Conservation (phyloP, 768 basidiomycete species). For the Pleurotus tuber-regium region DNA sequence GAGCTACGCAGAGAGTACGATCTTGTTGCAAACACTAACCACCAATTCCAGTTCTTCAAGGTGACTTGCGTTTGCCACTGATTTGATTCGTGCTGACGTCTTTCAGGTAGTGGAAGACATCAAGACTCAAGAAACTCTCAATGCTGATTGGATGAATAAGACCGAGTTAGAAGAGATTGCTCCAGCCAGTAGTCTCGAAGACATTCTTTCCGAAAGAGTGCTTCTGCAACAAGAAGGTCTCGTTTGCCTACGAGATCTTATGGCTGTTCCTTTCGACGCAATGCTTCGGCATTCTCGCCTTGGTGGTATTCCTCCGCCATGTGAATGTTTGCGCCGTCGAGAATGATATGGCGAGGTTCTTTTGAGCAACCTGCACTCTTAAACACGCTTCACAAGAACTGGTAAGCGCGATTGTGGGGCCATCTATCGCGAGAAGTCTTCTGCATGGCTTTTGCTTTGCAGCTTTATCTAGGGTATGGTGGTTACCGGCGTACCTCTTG, state of each 20-base stretch:
- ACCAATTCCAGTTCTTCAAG: too few species aligned
- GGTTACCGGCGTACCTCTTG: conserved; percentile 84
- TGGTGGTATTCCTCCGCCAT: conserved; percentile 70
- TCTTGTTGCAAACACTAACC: too few species aligned
- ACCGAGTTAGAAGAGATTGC: too few species aligned
- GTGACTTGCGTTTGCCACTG: too few species aligned
- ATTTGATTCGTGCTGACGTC: too few species aligned
- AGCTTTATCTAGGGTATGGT: conserved; percentile 75
- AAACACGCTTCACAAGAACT: conserved; percentile 83
- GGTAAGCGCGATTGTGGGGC: conserved; percentile 66
- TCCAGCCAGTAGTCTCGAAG: too few species aligned
- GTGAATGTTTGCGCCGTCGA: conserved; percentile 84
- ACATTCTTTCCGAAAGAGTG: too few species aligned
- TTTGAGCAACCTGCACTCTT: conserved; percentile 81
- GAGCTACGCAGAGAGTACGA: too few species aligned
- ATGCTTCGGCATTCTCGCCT: conserved; percentile 66
- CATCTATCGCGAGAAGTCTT: conserved; percentile 79
- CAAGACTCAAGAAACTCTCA: too few species aligned
- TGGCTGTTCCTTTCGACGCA: conserved; percentile 62
- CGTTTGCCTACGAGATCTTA: conserved; percentile 61
- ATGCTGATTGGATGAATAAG: too few species aligned
- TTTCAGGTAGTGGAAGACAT: too few species aligned
- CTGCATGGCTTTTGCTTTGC: conserved; percentile 54
- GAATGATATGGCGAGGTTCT: conserved; percentile 92
- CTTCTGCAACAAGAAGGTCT: conserved; percentile 60